Evolutionary conservation across 192 early-diverging fungal genomes (phyloP), one percentile per base, ranked within the genome.

Genomic region (Podila epigama): DNA sequence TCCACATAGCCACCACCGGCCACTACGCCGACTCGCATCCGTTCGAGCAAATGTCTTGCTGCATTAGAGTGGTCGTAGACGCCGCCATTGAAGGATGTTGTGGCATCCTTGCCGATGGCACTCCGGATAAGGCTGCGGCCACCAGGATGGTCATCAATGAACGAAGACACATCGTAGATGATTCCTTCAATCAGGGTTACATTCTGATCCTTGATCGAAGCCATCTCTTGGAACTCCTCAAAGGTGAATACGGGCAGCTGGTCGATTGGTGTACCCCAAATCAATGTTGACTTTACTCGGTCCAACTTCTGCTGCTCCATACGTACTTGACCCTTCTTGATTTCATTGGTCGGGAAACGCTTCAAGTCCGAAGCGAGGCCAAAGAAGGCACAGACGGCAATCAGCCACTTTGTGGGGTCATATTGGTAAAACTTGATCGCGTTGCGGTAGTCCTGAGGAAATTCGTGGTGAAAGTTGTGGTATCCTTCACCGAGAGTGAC

Each of bases 51-150:
- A 81, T 95, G 92, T 48, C 93, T 83, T 3, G 95, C 95, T 32
- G 92, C 94, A 63, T 94, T 97, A 69, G 90, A 88, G 75, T 98
- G 96, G 70, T 92, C 83, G 79, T 98, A 96, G 16, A 97, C 86
- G 54, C 92, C 94, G 22, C 96, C 95, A 63, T 97, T 93, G 84
- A 97, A 97, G 3, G 92, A 84, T 15, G 82, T 85, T 9, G 95
- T 95, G 70, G 91, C 88, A 69, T 98, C 94, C 75, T 92, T 91
- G 64, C 96, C 96, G 34, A 96, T 83, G 31, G 82, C 87, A 58
- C 83, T 80, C 28, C 85, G 82, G 65, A 97, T 81, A 66, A 91
- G 89, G 20, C 86, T 87, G 39, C 79, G 72, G 63, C 95, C 96
- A 64, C 96, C 96, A 12, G 96, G 96, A 71, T 98, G 96, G 44